A percentile compares a stretch with the other conserved stretches of the same genome.
Evolutionary conservation across 2,329 filamentous ascomycete genomes (phyloP).

Genomic region (Nigrograna mackinnonii): DNA sequence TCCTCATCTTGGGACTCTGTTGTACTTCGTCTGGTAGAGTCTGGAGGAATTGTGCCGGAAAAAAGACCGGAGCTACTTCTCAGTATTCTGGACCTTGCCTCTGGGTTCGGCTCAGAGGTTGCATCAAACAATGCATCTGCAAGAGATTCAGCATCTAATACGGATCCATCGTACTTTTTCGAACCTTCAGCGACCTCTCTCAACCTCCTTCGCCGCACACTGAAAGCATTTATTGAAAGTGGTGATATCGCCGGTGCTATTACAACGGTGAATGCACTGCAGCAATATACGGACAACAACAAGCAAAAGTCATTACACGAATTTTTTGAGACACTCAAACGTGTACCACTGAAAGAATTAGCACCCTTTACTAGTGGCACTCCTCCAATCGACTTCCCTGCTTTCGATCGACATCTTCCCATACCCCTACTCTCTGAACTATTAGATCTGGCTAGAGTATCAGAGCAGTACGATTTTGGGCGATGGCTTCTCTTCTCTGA

Average conservation of each 20-base stretch:
- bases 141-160: slow-evolving; percentile 7
- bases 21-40: slow-evolving; percentile 55
- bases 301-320: slow-evolving; percentile 45
- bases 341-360: slow-evolving; percentile 15
- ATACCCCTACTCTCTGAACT: slow-evolving; percentile 52
- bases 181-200: slow-evolving; percentile 48
- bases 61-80: slow-evolving; percentile 49
- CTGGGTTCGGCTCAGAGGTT: slow-evolving; percentile 46
- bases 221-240: slow-evolving; percentile 42
- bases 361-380: slow-evolving; percentile 28
- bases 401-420: slow-evolving; percentile 51
- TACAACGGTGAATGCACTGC: slow-evolving; percentile 40
- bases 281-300: slow-evolving; percentile 47
- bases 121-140: slow-evolving; percentile 39
- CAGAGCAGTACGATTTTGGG: slow-evolving; percentile 53
- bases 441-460: slow-evolving; percentile 54
- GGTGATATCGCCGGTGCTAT: slow-evolving; percentile 45
- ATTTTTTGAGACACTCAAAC: slow-evolving; percentile 44
- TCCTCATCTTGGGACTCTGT: slow-evolving; percentile 49
- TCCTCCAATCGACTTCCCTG: slow-evolving; percentile 47
- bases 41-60: slow-evolving; percentile 49
- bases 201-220: slow-evolving; percentile 46
- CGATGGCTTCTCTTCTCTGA: slow-evolving; percentile 56
- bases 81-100: slow-evolving; percentile 41
- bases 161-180: slow-evolving; percentile 44